Conservation (phyloP, 2,329 filamentous ascomycete genomes). For the Penicillium sp. region DNA sequence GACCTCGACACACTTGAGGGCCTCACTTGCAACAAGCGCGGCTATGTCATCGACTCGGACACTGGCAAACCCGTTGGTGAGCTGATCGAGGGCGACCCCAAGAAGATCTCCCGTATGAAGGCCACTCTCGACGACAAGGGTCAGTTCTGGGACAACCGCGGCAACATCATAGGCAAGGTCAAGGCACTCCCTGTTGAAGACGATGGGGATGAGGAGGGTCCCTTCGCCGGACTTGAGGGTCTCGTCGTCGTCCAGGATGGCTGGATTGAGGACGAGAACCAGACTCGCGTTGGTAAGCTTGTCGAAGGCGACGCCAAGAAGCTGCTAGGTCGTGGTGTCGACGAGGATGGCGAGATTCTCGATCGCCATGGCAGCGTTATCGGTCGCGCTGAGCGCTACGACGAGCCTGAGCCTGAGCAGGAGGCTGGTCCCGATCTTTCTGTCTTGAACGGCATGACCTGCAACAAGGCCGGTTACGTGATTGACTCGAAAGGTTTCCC, state of each 20-base stretch:
- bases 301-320: conserved; percentile 62
- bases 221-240: conserved; percentile 49
- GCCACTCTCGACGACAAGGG: conserved; percentile 57
- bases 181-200: conserved; percentile 46
- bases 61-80: conserved; percentile 57
- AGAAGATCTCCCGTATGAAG: conserved; percentile 55
- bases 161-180: conserved; percentile 64
- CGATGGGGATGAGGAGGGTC: conserved; percentile 33
- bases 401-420: conserved; percentile 51
- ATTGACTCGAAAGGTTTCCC: conserved; percentile 56
- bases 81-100: conserved; percentile 62
- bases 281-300: conserved; percentile 52
- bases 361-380: conserved; percentile 64
- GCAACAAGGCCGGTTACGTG: conserved; percentile 62
- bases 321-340: conserved; percentile 59
- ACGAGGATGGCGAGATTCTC: conserved; percentile 64
- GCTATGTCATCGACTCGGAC: conserved; percentile 43
- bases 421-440: conserved; percentile 27
- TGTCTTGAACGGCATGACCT: conserved; percentile 53
- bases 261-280: conserved; percentile 52
- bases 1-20: conserved; percentile 30
- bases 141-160: conserved; percentile 65
- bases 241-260: conserved; percentile 51
- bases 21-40: conserved; percentile 46
- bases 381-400: conserved; percentile 56